A percentile compares a stretch with the other conserved stretches of the same genome.
phyloP scores from a whole-genome alignment of 2,329 filamentous ascomycete genomes.

The Massarina eburnea region DNA sequence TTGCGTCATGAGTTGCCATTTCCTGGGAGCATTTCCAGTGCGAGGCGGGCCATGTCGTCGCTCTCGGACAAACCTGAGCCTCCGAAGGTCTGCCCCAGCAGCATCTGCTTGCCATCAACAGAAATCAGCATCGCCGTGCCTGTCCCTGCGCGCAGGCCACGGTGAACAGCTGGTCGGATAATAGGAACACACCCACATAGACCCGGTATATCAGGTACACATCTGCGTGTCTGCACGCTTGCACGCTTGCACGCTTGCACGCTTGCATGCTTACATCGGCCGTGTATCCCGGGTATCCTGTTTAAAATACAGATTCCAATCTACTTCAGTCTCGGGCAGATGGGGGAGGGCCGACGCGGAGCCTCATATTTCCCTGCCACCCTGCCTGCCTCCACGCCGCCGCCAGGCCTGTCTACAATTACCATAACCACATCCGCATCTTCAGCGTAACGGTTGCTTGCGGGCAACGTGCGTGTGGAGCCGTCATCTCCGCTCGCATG shows the following conservation, averaged over 20 bases:
- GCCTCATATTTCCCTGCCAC: background rate
- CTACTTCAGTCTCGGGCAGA: background rate
- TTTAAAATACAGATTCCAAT: background rate
- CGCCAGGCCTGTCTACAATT: background rate
- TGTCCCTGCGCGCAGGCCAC: background rate
- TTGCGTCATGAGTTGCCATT: conserved; percentile 1
- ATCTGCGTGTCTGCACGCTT: too few species aligned
- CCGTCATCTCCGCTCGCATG: background rate
- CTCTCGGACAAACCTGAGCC: conserved; percentile 31
- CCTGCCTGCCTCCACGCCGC: background rate
- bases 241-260: too few species aligned
- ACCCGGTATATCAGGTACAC: too few species aligned
- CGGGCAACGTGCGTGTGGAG: background rate
- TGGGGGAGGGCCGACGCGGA: background rate
- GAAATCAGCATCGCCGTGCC: background rate
- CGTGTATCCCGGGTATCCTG: background rate
- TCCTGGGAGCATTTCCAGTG: background rate
- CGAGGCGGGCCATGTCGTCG: conserved; percentile 22
- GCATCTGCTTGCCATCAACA: background rate
- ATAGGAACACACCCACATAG: too few species aligned
- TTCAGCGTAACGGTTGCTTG: background rate
- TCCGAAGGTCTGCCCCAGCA: conserved; percentile 11
- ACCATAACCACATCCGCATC: background rate
- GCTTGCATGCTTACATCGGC: background rate
- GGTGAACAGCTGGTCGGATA: background rate